A percentile compares a stretch with the other conserved stretches of the same genome.
These are phyloP conservation scores for Hysterangium stoloniferum DNA, from an alignment of 768 basidiomycete species.

Conservation along the genomic window DNA sequence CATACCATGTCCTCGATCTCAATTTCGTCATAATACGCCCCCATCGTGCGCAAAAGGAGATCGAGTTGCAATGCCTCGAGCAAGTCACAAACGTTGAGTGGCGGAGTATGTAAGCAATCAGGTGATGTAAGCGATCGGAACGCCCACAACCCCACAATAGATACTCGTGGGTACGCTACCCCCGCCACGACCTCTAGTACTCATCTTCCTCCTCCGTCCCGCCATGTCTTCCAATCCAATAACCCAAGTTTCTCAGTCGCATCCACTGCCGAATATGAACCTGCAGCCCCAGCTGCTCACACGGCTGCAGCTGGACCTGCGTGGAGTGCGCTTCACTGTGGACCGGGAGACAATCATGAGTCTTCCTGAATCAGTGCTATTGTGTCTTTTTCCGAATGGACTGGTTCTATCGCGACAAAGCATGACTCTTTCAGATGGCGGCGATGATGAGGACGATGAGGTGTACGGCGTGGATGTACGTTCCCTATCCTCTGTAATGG, in stretches of 20 bases:
- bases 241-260: constrained; percentile 44
- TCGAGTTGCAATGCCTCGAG: not conserved
- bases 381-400: constrained; percentile 97
- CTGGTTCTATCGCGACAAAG: constrained; percentile 88
- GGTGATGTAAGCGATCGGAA: not conserved
- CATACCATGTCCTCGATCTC: constrained; percentile 96
- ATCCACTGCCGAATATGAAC: constrained; percentile 48
- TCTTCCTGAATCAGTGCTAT: constrained; percentile 90
- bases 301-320: constrained; percentile 83
- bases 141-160: not conserved
- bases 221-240: constrained; percentile 44
- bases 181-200: not conserved
- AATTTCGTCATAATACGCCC: constrained; percentile 90
- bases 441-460: constrained; percentile 81
- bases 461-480: constrained; percentile 94
- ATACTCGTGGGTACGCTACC: constrained; percentile 3
- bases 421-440: constrained; percentile 63
- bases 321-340: constrained; percentile 86
- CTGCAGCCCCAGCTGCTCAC: constrained; percentile 85
- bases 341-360: constrained; percentile 98
- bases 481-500: constrained; percentile 18
- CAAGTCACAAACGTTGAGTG: not conserved
- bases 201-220: not conserved
- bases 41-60: constrained; percentile 47
- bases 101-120: not conserved